phyloP scores from a whole-genome alignment of 2,329 filamentous ascomycete species.

The Talaromyces amestolkiae region DNA sequence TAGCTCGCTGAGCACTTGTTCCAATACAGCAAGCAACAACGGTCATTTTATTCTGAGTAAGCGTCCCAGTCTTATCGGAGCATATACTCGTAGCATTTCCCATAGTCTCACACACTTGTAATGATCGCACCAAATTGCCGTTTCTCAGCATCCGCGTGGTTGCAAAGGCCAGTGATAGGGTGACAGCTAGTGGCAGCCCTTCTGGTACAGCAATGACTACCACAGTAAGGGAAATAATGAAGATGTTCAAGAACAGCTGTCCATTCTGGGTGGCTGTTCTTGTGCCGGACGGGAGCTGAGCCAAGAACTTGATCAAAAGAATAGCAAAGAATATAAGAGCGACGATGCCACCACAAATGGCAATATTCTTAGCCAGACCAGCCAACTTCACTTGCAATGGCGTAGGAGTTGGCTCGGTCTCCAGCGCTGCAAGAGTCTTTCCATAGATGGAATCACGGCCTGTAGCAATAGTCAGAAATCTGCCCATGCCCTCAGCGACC shows the following conservation, averaged over 20 bases:
- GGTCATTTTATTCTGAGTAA: slow-evolving; percentile 74
- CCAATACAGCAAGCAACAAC: slow-evolving; percentile 65
- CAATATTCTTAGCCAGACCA: slow-evolving; percentile 72
- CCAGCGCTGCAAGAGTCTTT: slow-evolving; percentile 70
- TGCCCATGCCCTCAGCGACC: slow-evolving; percentile 74
- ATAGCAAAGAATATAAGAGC: slow-evolving; percentile 81
- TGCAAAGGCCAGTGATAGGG: slow-evolving; percentile 71
- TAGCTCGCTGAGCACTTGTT: too few relatives aligned
- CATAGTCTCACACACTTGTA: slow-evolving; percentile 79
- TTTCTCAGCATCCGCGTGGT: slow-evolving; percentile 75
- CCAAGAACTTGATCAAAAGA: slow-evolving; percentile 81
- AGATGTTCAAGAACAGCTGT: slow-evolving; percentile 71
- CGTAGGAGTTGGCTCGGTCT: slow-evolving; percentile 71
- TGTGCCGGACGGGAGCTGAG: slow-evolving; percentile 56
- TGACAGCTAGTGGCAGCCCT: slow-evolving; percentile 74
- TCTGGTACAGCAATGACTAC: slow-evolving; percentile 78
- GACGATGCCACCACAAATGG: slow-evolving; percentile 28
- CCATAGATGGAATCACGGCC: slow-evolving; percentile 73
- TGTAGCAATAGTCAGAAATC: slow-evolving; percentile 70
- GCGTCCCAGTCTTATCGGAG: slow-evolving; percentile 74
- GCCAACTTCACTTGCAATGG: slow-evolving; percentile 75
- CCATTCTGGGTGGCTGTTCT: slow-evolving; percentile 69
- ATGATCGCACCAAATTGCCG: slow-evolving; percentile 72
- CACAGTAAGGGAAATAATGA: slow-evolving; percentile 75
- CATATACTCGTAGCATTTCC: slow-evolving; percentile 77